These are phyloP conservation scores for Chlamydomonas sp. DNA, from an alignment of 139 green algal species.

Conservation along the genomic window DNA sequence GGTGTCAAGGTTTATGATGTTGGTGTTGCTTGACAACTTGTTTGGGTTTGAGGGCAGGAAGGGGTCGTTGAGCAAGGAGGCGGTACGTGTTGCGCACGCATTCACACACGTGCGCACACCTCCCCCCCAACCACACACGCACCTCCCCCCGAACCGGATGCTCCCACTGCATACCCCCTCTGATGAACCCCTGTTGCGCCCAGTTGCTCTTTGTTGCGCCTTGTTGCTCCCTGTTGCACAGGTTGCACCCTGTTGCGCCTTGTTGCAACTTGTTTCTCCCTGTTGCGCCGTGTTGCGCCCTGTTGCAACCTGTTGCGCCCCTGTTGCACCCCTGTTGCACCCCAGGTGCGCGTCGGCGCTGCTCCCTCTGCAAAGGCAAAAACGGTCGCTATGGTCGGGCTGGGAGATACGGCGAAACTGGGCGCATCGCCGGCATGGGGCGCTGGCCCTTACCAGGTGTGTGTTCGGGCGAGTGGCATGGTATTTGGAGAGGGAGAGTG, in stretches of 20 bases:
- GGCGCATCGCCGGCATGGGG: slow-evolving; percentile 42
- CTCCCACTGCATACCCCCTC: too few species aligned
- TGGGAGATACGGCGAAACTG: slow-evolving; percentile 55
- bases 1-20: slow-evolving; percentile 34
- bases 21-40: neutral
- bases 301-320: neutral
- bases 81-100: neutral
- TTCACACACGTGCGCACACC: too few species aligned
- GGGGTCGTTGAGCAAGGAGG: too few species aligned
- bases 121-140: too few species aligned
- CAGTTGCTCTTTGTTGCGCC: too few species aligned
- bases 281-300: too few species aligned
- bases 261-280: neutral
- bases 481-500: neutral
- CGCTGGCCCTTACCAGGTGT: slow-evolving; percentile 41
- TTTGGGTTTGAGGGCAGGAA: slow-evolving; percentile 69
- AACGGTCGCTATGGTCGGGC: slow-evolving; percentile 55
- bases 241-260: neutral
- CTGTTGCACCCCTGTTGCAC: neutral
- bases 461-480: neutral
- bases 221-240: too few species aligned
- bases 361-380: slow-evolving; percentile 16
- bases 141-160: too few species aligned
- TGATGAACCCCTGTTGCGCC: too few species aligned
- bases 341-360: slow-evolving; percentile 10